Evolutionary conservation across 2,329 filamentous ascomycete species (phyloP).

Genomic region (Fusarium sp.): DNA sequence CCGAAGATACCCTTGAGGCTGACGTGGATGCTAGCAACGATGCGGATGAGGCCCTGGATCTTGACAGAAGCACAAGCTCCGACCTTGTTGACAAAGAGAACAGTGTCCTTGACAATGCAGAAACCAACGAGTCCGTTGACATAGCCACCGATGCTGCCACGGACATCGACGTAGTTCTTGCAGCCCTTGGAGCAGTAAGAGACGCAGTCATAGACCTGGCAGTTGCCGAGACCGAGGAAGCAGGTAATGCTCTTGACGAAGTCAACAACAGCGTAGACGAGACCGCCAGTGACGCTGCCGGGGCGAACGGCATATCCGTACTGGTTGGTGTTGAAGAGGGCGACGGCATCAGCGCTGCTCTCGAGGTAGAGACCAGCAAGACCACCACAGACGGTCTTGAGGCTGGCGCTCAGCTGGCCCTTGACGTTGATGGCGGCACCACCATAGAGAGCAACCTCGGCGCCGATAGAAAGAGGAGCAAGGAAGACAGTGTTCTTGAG

Average conservation of each 20-base stretch:
- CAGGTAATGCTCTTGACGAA: conserved; percentile 41
- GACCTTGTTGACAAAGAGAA: conserved; percentile 42
- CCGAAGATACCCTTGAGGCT: conserved; percentile 44
- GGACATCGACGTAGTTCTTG: conserved; percentile 50
- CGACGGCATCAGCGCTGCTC: conserved; percentile 44
- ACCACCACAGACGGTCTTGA: conserved; percentile 47
- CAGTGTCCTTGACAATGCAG: conserved; percentile 46
- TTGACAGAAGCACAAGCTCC: conserved; percentile 41
- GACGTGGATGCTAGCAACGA: conserved; percentile 46
- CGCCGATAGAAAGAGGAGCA: conserved; percentile 42
- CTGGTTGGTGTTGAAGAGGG: conserved; percentile 50
- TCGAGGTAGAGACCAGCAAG: conserved; percentile 48
- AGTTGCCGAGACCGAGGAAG: conserved; percentile 45
- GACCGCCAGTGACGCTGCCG: conserved; percentile 40
- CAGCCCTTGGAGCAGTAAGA: conserved; percentile 51
- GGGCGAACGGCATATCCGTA: conserved; percentile 44
- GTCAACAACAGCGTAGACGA: conserved; percentile 40
- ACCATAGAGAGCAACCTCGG: conserved; percentile 40
- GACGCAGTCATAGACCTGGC: conserved; percentile 50
- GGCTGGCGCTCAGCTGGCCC: conserved; percentile 40
- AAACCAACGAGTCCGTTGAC: conserved; percentile 45
- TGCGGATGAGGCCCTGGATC: conserved; percentile 46
- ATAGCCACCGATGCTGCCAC: conserved; percentile 42
- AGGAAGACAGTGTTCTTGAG: conserved; percentile 48
- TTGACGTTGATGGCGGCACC: conserved; percentile 41